Evolutionary conservation across 805 yeast species (phyloP), one percentile per base, ranked within the genome.

Genomic region (Wickerhamomyces alni): DNA sequence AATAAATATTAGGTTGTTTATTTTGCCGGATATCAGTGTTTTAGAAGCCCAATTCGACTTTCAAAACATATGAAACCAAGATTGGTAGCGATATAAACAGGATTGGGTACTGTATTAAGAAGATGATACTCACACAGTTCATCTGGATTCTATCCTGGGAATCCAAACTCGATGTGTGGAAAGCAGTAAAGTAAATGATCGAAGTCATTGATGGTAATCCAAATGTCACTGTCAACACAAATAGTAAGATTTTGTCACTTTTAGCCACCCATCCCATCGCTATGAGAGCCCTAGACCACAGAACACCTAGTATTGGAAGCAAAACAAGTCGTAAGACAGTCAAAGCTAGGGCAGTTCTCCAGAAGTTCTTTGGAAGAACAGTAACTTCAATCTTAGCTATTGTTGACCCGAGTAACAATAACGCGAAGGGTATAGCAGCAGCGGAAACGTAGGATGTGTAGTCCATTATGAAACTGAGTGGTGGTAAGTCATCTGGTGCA

Each of bases 121-220:
- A 26, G 5, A 31, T 29, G 8, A 40, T 13, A 11, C 39, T 28
- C 4, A 37, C 29, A 29, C 41, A 40, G 30, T 43, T 41, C 46
- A 43, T 40, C 24, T 43, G 46, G 8, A 36, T 15, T 19, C 33
- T 29, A 5, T 43, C 46, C 13, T 28, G 22, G 7, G 35, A 29
- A n/a, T 37, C 40, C 31, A 11, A 13, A 26, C 9, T n/a, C 15
- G 51, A 43, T 7, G 89, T 78, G 59, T 80, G 83, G 54, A 85
- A 78, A 3, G 95, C 88, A 2, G 96, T 87, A 45, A 88, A 70
- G 58, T 87, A 89, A 16, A 88, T 79, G 51, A 87, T 78, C 0
- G 89, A 72, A 0, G 96, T 89, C 2, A 96, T 94, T 35, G 84
- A 80, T 0, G 97, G 96, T 43, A 86, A 71, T 0, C 88, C 83